phyloP scores from a whole-genome alignment of 441 rosid species.

The Eugenia klotzschiana region DNA sequence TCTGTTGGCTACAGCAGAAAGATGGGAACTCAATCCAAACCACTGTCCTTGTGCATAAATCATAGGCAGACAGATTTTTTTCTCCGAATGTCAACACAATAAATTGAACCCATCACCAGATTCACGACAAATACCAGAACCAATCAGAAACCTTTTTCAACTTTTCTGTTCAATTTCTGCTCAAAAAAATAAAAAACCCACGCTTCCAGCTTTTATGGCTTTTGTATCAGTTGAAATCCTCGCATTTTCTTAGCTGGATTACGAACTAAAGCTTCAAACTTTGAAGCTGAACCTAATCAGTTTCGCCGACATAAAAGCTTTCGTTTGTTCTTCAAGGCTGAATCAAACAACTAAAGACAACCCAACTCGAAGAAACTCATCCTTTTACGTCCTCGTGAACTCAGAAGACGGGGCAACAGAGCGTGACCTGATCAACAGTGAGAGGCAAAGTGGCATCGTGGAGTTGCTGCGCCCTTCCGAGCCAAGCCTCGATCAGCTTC shows the following conservation, averaged over 20 bases:
- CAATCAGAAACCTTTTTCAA: neutral
- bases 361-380: neutral
- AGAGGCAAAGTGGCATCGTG: neutral
- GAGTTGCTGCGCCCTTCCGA: neutral
- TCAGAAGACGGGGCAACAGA: neutral
- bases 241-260: neutral
- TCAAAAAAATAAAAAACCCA: no score
- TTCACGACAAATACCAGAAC: neutral
- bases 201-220: neutral
- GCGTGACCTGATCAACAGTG: slow-evolving; percentile 1
- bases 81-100: neutral
- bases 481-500: neutral
- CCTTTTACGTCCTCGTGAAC: neutral
- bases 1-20: neutral
- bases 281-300: neutral
- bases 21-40: neutral
- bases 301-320: neutral
- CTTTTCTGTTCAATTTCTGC: neutral
- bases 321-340: neutral
- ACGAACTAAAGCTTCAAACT: neutral
- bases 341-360: neutral
- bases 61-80: neutral
- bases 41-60: neutral
- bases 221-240: neutral
- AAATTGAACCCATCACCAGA: neutral